Conservation (phyloP, 495 filamentous ascomycete genomes). For the Bacidia rubella region DNA sequence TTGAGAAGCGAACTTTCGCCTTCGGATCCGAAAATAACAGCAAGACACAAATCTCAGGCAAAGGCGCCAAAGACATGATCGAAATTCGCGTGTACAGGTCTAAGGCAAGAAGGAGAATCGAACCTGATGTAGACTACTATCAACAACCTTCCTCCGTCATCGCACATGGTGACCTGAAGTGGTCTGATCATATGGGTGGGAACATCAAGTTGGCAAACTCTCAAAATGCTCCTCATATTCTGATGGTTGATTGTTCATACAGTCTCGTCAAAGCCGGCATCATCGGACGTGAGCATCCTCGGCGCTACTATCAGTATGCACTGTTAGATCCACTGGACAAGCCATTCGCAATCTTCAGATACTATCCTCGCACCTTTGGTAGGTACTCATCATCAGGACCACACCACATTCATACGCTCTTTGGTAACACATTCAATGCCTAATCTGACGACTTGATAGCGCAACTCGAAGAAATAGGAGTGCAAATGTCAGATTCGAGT, state of each 20-base stretch:
- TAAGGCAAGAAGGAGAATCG: slow-evolving; percentile 23
- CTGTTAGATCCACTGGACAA: slow-evolving; percentile 30
- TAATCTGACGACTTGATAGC: too few relatives aligned
- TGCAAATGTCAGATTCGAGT: too few relatives aligned
- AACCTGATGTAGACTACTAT: slow-evolving; percentile 9
- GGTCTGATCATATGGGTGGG: neutral
- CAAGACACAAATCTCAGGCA: neutral
- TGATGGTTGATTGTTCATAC: neutral
- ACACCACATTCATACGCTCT: too few relatives aligned
- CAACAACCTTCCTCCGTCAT: neutral
- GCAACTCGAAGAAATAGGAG: too few relatives aligned
- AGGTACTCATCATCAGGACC: too few relatives aligned
- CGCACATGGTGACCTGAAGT: slow-evolving; percentile 9
- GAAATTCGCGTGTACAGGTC: slow-evolving; percentile 27
- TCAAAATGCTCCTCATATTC: neutral
- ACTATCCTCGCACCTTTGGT: slow-evolving; percentile 23
- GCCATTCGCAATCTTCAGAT: slow-evolving; percentile 29
- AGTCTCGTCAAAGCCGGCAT: slow-evolving; percentile 26
- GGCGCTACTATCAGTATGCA: slow-evolving; percentile 29
- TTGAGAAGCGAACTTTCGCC: slow-evolving; percentile 25
- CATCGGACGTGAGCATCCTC: slow-evolving; percentile 19
- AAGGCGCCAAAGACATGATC: slow-evolving; percentile 13
- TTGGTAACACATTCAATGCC: too few relatives aligned
- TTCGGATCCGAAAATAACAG: slow-evolving; percentile 12
- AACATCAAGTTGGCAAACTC: neutral